Base-by-base conservation (phyloP, 257 asterid species). In the Mitragyna speciosa region DNA sequence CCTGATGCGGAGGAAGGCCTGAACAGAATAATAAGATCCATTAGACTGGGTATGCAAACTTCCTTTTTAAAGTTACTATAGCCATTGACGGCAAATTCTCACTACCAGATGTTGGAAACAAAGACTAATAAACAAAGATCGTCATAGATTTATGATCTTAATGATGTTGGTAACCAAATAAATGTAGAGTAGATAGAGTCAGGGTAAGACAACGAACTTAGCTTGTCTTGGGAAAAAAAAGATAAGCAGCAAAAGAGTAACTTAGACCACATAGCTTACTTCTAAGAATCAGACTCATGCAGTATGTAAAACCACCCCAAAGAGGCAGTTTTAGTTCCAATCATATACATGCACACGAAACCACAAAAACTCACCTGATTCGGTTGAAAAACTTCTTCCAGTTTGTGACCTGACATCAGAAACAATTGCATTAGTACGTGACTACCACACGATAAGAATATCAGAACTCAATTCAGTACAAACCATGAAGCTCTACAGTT, bases 1-100 rank as follows among this genome's bases (percentile, higher is more conserved):
- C 99, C 76, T 90, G 95, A 85, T 96, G 99, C 43, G 97, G 94
- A 79, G 98, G 99, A 88, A 96, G 92, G 84, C 86, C 99, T 96
- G 91, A 81, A 86, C 17, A 64, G 65, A 33, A 72, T 12, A 77
- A 74, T 28, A 82, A 81, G 63, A 83, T 82, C 33, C 16, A 26
- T 33, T 48, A 39, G 1, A 24, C 47, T 33, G 0, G 16, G 49
- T 26, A 39, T 28, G 31, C 33, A 49, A 31, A 72, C 73, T 31
- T 48, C 76, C 45, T 49, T 48, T 10, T 26, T 31, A 68, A 78
- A 68, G 39, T 59, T 36, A 10, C 17, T 3, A 2, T 28, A 61
- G 17, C 15, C 4, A 68, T 61, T 49, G 17, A 39, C 12, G 22
- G 41, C 31, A 67, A 19, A 67, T 22, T n/a, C 43, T 8, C 51